Conservation (phyloP, 164 flowering plant genomes). For the Aristolochia contorta region DNA sequence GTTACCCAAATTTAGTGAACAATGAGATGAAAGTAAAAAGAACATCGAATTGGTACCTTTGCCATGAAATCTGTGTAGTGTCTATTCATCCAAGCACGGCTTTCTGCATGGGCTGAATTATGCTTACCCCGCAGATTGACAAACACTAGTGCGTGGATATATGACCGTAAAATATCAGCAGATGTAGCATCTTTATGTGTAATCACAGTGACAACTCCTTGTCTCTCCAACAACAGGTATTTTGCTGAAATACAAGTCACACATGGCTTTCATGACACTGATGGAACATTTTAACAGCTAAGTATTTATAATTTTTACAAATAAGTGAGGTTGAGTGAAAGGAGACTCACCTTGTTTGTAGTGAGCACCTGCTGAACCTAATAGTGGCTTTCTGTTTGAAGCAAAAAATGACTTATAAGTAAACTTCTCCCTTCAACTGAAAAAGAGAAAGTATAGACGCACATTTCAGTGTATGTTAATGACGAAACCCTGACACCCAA, state of each 20-base stretch:
- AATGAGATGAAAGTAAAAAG: background rate
- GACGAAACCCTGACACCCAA: conserved; percentile 73
- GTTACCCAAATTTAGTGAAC: background rate
- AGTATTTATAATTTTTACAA: too few species aligned
- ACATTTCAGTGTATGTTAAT: conserved; percentile 53
- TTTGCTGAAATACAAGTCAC: conserved; percentile 26
- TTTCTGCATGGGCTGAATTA: conserved; percentile 32
- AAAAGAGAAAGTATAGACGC: conserved; percentile 23
- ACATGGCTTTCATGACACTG: too few species aligned
- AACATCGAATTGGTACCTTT: conserved; percentile 36
- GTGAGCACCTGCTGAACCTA: conserved; percentile 39
- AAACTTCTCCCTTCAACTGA: background rate
- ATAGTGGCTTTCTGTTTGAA: conserved; percentile 44
- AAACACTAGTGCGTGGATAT: conserved; percentile 73
- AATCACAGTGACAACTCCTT: conserved; percentile 37
- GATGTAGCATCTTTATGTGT: conserved; percentile 64
- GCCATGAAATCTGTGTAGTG: conserved; percentile 47
- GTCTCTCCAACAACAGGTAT: conserved; percentile 55
- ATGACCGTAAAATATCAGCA: conserved; percentile 65
- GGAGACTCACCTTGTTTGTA: conserved; percentile 50
- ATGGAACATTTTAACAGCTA: too few species aligned
- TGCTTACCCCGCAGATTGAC: conserved; percentile 27
- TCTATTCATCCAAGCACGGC: conserved; percentile 78
- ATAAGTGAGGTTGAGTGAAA: background rate
- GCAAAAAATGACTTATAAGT: conserved; percentile 2